A percentile compares a stretch with the other conserved stretches of the same genome.
Conservation (phyloP, 352 stramenopile genomes). For the Phytophthora constricta region DNA sequence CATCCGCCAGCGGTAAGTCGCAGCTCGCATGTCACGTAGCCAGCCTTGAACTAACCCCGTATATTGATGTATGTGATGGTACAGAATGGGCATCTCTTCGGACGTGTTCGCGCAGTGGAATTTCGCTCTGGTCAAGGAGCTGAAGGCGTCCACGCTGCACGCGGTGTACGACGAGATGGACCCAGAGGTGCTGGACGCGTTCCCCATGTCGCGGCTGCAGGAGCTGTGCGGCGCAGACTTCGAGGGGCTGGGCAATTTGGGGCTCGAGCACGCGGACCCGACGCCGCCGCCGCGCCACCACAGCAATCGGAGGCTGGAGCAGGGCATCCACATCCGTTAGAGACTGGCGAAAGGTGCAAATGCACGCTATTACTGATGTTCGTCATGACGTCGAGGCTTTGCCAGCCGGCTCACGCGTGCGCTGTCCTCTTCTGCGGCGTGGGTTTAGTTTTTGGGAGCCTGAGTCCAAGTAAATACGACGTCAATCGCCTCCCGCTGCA, state of each 20-base stretch:
- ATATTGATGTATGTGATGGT: conserved; percentile 18
- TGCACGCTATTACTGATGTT: neutral
- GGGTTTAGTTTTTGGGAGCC: conserved; percentile 13
- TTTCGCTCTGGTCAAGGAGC: conserved; percentile 77
- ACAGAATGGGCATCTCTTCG: conserved; percentile 69
- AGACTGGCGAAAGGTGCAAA: conserved; percentile 30
- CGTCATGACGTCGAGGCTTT: conserved; percentile 16
- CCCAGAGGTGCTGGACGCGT: conserved; percentile 49
- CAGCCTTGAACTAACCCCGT: conserved; percentile 11
- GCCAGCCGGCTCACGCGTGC: too few relatives aligned
- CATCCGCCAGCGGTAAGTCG: conserved; percentile 61
- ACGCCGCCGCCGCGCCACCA: conserved; percentile 43
- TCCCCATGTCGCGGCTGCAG: conserved; percentile 67
- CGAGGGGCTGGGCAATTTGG: conserved; percentile 58
- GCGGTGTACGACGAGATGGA: conserved; percentile 75
- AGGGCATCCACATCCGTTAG: conserved; percentile 86
- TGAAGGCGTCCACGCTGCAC: conserved; percentile 65
- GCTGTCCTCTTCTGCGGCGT: conserved; percentile 25
- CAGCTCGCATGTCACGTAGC: neutral
- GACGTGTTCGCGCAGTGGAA: conserved; percentile 79
- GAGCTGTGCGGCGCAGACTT: conserved; percentile 66
- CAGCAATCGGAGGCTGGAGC: conserved; percentile 67
- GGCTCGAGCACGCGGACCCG: conserved; percentile 77
- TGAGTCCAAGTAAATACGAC: neutral
- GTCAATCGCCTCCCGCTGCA: neutral